A percentile compares a stretch with the other conserved stretches of the same genome.
phyloP scores from a whole-genome alignment of 495 filamentous ascomycete genomes.

The Lasiosphaeria hispida region DNA sequence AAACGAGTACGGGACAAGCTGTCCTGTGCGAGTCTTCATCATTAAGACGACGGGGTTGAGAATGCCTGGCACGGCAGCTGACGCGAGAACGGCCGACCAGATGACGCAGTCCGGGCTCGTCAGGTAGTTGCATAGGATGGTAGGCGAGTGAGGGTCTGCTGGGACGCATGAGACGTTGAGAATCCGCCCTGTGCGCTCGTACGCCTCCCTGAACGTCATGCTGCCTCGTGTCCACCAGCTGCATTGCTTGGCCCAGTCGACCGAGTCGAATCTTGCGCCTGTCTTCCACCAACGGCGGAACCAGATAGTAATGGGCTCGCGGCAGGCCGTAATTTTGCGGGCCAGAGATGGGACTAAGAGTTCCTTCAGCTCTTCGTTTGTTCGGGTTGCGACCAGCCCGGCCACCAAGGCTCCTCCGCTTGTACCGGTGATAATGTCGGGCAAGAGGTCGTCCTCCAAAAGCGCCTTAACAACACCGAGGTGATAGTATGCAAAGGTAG shows the following conservation, averaged over 20 bases:
- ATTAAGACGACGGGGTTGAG: slow-evolving; percentile 94
- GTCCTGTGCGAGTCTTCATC: slow-evolving; percentile 80
- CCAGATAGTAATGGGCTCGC: slow-evolving; percentile 75
- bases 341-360: slow-evolving; percentile 84
- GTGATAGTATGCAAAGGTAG: slow-evolving; percentile 94
- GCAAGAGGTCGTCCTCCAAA: slow-evolving; percentile 79
- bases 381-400: slow-evolving; percentile 81
- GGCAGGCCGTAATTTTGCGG: slow-evolving; percentile 78
- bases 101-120: slow-evolving; percentile 96
- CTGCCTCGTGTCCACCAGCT: slow-evolving; percentile 87
- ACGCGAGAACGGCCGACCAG: slow-evolving; percentile 94
- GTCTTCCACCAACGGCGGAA: slow-evolving; percentile 82
- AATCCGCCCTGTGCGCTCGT: slow-evolving; percentile 88
- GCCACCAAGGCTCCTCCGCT: slow-evolving; percentile 92
- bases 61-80: slow-evolving; percentile 93
- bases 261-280: slow-evolving; percentile 87
- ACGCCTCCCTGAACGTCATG: slow-evolving; percentile 92
- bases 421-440: slow-evolving; percentile 93
- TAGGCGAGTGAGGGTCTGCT: slow-evolving; percentile 89
- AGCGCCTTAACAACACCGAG: slow-evolving; percentile 91
- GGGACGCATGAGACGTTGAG: slow-evolving; percentile 97
- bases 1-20: slow-evolving; percentile 78
- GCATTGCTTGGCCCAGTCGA: slow-evolving; percentile 84
- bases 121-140: slow-evolving; percentile 88
- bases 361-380: slow-evolving; percentile 81